Conservation (phyloP, 352 stramenopile genomes). For the Phytophthora cajani region DNA sequence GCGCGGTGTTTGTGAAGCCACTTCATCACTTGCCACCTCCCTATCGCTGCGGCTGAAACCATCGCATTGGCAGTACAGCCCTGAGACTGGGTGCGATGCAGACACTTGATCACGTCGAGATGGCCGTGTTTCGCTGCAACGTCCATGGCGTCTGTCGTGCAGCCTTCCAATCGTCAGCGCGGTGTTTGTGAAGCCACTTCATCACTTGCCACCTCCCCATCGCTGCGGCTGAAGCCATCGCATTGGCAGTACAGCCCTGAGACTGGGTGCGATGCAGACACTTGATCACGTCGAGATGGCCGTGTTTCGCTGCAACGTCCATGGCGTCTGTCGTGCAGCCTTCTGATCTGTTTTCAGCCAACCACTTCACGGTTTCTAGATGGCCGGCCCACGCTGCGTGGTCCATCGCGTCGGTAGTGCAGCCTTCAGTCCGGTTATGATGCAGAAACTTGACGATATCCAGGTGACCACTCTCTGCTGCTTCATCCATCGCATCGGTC, state of each 20-base stretch:
- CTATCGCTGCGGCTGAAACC: not conserved
- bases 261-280: not conserved
- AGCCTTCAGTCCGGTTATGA: not conserved
- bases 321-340: not conserved
- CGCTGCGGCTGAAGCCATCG: not conserved
- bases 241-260: not conserved
- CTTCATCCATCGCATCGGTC: not conserved
- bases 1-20: not conserved
- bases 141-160: not conserved
- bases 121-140: not conserved
- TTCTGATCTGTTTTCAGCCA: not conserved
- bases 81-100: not conserved
- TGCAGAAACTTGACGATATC: not conserved
- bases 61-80: not conserved
- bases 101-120: not conserved
- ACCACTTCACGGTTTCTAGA: not conserved
- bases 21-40: not conserved
- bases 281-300: not conserved
- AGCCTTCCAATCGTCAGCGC: not conserved
- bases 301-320: not conserved
- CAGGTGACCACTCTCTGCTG: not conserved
- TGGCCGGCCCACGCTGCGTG: not conserved
- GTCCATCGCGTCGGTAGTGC: not conserved
- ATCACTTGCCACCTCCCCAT: not conserved
- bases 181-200: not conserved